These are phyloP conservation scores for Sordariomycetes sp. DNA, from an alignment of 2,329 filamentous ascomycete species.

Conservation along the genomic window DNA sequence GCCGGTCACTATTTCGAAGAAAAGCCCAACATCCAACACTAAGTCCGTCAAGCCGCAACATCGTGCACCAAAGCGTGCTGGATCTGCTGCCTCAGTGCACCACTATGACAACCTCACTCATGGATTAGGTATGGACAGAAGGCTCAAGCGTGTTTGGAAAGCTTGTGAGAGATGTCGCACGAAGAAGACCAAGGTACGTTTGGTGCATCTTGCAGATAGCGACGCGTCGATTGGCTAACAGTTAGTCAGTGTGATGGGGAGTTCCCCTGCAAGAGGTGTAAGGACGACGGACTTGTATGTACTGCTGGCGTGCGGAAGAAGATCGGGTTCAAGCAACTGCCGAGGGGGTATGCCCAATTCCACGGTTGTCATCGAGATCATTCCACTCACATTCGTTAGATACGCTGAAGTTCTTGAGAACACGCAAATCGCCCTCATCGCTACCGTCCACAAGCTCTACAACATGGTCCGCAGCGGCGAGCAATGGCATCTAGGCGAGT, in stretches of 20 bases:
- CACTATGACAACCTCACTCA: too few relatives aligned
- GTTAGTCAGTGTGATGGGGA: slow-evolving; percentile 52
- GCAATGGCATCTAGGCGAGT: slow-evolving; percentile 53
- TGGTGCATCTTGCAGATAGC: slow-evolving; percentile 7
- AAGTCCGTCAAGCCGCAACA: too few relatives aligned
- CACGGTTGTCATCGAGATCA: neutral
- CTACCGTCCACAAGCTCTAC: slow-evolving; percentile 57
- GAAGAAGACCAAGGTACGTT: slow-evolving; percentile 67
- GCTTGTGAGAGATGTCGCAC: slow-evolving; percentile 58
- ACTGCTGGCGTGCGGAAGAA: slow-evolving; percentile 55
- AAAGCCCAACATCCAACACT: too few relatives aligned
- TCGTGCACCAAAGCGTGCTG: too few relatives aligned
- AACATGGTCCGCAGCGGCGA: slow-evolving; percentile 51
- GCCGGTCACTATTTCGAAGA: too few relatives aligned
- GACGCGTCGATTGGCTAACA: slow-evolving; percentile 9
- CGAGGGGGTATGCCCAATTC: slow-evolving; percentile 45
- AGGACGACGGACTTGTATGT: slow-evolving; percentile 55
- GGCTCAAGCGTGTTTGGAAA: slow-evolving; percentile 58
- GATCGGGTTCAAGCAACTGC: slow-evolving; percentile 58
- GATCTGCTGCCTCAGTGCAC: too few relatives aligned
- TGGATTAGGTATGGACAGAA: slow-evolving; percentile 42
- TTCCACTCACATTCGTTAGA: slow-evolving; percentile 20
- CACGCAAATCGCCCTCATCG: slow-evolving; percentile 55
- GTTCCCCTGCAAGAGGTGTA: slow-evolving; percentile 58
- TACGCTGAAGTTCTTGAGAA: slow-evolving; percentile 59